Percentiles rank a stretch among this genome's conserved stretches.
Conservation (phyloP, 805 yeast genomes). For the Metschnikowia lunata region DNA sequence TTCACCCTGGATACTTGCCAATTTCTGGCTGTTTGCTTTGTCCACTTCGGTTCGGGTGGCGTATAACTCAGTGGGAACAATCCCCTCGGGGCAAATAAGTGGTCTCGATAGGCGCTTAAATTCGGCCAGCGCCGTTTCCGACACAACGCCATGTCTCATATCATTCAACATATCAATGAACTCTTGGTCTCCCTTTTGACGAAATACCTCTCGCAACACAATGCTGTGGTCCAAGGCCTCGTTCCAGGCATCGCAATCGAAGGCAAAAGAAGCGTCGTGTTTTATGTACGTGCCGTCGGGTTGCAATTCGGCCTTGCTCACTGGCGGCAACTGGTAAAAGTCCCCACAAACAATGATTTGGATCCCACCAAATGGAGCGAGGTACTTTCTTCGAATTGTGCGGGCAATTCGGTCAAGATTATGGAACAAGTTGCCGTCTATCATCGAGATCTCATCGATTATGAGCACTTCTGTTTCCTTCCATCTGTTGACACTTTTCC, state of each 20-base stretch:
- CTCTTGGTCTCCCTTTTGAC: slow-evolving; percentile 78
- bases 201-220: slow-evolving; percentile 71
- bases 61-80: slow-evolving; percentile 83
- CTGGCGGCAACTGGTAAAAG: slow-evolving; percentile 94
- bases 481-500: slow-evolving; percentile 55
- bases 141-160: slow-evolving; percentile 68
- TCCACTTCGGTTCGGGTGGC: slow-evolving; percentile 87
- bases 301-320: slow-evolving; percentile 36
- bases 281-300: slow-evolving; percentile 21
- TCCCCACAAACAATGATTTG: slow-evolving; percentile 92
- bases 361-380: slow-evolving; percentile 86
- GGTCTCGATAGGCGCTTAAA: slow-evolving; percentile 56
- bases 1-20: slow-evolving; percentile 43
- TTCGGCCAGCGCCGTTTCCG: slow-evolving; percentile 41
- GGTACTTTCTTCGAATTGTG: slow-evolving; percentile 42
- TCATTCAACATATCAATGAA: slow-evolving; percentile 78
- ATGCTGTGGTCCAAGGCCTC: slow-evolving; percentile 60
- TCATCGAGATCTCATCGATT: slow-evolving; percentile 93
- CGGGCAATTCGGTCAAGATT: slow-evolving; percentile 72
- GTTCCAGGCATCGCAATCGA: slow-evolving; percentile 71
- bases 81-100: slow-evolving; percentile 62
- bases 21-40: slow-evolving; percentile 51
- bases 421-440: slow-evolving; percentile 72
- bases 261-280: slow-evolving; percentile 52
- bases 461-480: slow-evolving; percentile 61